Percentiles rank a stretch among this genome's conserved stretches.
These are phyloP conservation scores for Rhizopogon vulgaris DNA, from an alignment of 768 basidiomycete genomes.

Conservation along the genomic window DNA sequence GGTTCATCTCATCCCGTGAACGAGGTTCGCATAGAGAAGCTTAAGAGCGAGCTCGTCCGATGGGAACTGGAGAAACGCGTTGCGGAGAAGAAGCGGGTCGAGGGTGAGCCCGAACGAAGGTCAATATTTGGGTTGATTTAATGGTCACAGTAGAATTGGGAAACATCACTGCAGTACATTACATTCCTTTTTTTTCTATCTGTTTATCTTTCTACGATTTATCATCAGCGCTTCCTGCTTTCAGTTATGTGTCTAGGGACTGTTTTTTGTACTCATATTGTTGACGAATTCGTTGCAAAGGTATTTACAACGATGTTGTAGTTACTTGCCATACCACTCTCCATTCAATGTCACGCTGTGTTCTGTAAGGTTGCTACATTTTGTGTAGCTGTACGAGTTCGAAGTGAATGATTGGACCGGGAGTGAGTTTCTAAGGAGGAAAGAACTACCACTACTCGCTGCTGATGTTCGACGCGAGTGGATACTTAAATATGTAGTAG, in stretches of 20 bases:
- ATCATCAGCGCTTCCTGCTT: background rate
- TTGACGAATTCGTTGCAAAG: background rate
- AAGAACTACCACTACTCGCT: too few species aligned
- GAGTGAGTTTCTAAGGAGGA: too few species aligned
- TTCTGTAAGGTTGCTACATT: too few species aligned
- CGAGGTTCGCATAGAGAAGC: slow-evolving; percentile 33
- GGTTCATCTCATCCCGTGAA: slow-evolving; percentile 41
- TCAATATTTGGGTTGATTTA: slow-evolving; percentile 1
- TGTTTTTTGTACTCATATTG: background rate
- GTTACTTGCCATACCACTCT: background rate
- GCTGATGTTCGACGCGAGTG: too few species aligned
- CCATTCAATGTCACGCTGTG: background rate
- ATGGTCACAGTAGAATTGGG: background rate
- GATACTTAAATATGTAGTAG: too few species aligned
- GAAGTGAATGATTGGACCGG: too few species aligned
- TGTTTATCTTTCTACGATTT: background rate
- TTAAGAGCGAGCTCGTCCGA: slow-evolving; percentile 37
- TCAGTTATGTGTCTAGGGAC: background rate
- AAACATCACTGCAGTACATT: background rate
- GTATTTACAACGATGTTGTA: background rate
- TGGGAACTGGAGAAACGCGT: slow-evolving; percentile 37
- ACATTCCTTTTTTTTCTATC: background rate
- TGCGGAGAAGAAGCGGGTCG: slow-evolving; percentile 13
- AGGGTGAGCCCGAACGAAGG: slow-evolving; percentile 16
- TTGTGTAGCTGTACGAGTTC: too few species aligned